Conservation (phyloP, 495 filamentous ascomycete genomes). For the Stereocaulon alpinum region DNA sequence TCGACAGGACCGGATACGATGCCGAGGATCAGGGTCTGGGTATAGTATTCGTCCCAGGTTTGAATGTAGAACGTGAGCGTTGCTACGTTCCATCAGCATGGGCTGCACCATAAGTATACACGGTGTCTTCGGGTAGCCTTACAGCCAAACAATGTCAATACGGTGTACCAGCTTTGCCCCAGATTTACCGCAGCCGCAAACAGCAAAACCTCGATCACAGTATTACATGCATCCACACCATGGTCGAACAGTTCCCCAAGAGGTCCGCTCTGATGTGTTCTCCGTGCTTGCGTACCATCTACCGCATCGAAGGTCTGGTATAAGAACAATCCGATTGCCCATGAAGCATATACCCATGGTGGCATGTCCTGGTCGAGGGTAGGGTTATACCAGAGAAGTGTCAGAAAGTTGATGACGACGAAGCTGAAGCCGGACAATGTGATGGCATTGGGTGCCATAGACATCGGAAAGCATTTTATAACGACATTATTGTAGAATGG, state of each 20-base stretch:
- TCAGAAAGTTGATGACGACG: constrained; percentile 83
- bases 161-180: constrained; percentile 83
- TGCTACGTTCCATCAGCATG: constrained; percentile 32
- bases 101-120: neutral
- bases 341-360: constrained; percentile 85
- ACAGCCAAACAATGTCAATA: constrained; percentile 77
- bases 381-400: constrained; percentile 94
- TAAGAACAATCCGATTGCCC: constrained; percentile 80
- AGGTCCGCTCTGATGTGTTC: constrained; percentile 86
- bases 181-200: constrained; percentile 88
- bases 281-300: constrained; percentile 85
- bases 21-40: constrained; percentile 84
- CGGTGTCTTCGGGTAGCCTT: constrained; percentile 22
- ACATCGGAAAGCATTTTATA: constrained; percentile 88
- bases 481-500: constrained; percentile 94
- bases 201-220: constrained; percentile 81
- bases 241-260: constrained; percentile 96
- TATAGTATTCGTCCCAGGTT: constrained; percentile 99
- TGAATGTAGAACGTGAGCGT: constrained; percentile 92
- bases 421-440: constrained; percentile 88
- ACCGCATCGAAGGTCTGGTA: constrained; percentile 99
- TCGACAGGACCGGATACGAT: constrained; percentile 92
- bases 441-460: constrained; percentile 81
- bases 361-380: constrained; percentile 88
- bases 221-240: constrained; percentile 96